A percentile compares a stretch with the other conserved stretches of the same genome.
These are phyloP conservation scores for Wickerhamomyces subpelliculosus DNA, from an alignment of 805 yeast species.

Conservation along the genomic window DNA sequence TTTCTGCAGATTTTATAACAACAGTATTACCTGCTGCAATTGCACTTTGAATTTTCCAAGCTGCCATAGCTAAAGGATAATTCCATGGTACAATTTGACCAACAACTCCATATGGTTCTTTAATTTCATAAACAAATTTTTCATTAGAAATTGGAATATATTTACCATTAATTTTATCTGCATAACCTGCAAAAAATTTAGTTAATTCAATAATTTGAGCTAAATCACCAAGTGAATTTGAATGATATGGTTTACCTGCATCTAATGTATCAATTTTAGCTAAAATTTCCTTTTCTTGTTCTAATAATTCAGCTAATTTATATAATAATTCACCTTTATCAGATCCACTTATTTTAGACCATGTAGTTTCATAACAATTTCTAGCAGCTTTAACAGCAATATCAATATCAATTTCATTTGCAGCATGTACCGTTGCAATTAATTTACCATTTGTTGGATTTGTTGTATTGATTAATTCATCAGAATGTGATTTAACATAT, in stretches of 20 bases:
- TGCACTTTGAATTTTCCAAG: conserved; percentile 77
- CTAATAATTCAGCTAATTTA: conserved; percentile 65
- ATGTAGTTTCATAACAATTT: conserved; percentile 52
- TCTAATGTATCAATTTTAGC: conserved; percentile 68
- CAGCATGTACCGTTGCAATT: conserved; percentile 32
- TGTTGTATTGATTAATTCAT: conserved; percentile 42
- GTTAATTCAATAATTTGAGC: conserved; percentile 54
- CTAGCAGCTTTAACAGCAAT: conserved; percentile 38
- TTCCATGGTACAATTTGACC: conserved; percentile 85
- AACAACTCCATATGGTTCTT: conserved; percentile 75
- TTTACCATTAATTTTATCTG: conserved; percentile 62
- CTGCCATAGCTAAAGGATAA: conserved; percentile 73
- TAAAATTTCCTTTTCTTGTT: conserved; percentile 52
- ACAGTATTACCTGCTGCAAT: conserved; percentile 70
- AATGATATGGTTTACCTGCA: conserved; percentile 66
- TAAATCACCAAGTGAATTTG: conserved; percentile 66
- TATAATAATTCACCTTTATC: conserved; percentile 44
- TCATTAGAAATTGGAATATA: conserved; percentile 58
- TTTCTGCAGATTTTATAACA: conserved; percentile 68
- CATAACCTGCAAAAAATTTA: conserved; percentile 67
- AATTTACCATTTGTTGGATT: conserved; percentile 57
- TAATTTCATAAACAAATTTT: conserved; percentile 58
- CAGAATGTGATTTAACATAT: conserved; percentile 60
- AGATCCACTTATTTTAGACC: conserved; percentile 59
- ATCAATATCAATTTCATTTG: conserved; percentile 15